Conservation (phyloP, 2,329 filamentous ascomycete species). For the Aureobasidium uvarum region DNA sequence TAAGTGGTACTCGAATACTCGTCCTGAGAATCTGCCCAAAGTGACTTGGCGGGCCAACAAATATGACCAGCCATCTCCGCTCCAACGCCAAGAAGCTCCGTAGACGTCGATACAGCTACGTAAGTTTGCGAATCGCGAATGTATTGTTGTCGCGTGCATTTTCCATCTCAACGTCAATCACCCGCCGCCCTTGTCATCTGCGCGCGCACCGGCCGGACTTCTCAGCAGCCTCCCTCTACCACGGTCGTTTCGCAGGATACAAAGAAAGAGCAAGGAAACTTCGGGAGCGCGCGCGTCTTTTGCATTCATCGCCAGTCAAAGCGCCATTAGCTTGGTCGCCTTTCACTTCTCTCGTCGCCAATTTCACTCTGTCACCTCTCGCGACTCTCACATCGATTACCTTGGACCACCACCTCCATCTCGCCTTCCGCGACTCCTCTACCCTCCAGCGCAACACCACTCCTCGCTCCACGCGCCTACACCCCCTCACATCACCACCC, state of each 20-base stretch:
- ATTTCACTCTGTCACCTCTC: neutral
- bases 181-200: neutral
- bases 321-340: conserved; percentile 25
- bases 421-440: neutral
- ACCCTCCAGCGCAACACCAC: neutral
- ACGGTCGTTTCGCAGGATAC: conserved; percentile 2
- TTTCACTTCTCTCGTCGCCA: conserved; percentile 7
- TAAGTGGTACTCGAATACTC: no score
- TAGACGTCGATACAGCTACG: conserved; percentile 14
- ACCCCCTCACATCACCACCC: neutral
- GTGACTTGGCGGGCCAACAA: neutral
- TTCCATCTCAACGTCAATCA: conserved; percentile 4
- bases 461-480: conserved; percentile 2
- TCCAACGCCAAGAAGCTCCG: neutral
- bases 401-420: neutral
- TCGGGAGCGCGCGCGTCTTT: conserved; percentile 13
- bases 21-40: neutral
- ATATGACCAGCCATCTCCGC: neutral
- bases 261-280: conserved; percentile 2
- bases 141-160: conserved; percentile 18
- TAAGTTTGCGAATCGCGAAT: conserved; percentile 11
- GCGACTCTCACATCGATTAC: neutral
- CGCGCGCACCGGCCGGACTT: conserved; percentile 12
- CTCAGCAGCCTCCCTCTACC: neutral
- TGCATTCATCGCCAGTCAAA: neutral